Evolutionary conservation across 2,329 filamentous ascomycete genomes (phyloP), one percentile per base, ranked within the genome.

Genomic region (Alternaria infectoria): DNA sequence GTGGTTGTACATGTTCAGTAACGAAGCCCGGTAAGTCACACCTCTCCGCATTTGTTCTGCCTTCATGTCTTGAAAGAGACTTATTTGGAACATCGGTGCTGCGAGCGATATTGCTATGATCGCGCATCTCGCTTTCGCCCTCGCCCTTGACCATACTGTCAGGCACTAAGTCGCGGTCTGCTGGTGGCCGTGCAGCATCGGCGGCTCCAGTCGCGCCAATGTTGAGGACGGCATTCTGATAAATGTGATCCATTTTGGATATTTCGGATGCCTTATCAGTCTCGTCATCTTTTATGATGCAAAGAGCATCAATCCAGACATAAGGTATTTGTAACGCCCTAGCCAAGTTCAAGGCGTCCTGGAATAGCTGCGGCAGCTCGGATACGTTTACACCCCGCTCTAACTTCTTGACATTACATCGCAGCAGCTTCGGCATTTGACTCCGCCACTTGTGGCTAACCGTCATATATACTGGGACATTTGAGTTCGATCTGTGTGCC

Each of bases 81-180:
- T 8, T 3, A 9, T 15, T 36, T 36, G 13, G 0, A 15, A 36
- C 13, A 36, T 15, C 30, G 13, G 13, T 15, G 7, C 13, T 36
- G 13, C 7, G 0, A n/a, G 0, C 13, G 15, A n/a, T 0, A n/a
- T 36, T 36, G 32, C 32, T 36, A 3, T n/a, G 0, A 0, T 5
- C 7, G 32, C 2, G 32, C 15, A n/a, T 9, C 32, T 36, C 32
- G 0, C 0, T n/a, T n/a, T n/a, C n/a, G n/a, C n/a, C n/a, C n/a
- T n/a, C n/a, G n/a, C n/a, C n/a, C n/a, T n/a, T n/a, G n/a, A n/a
- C n/a, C n/a, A n/a, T n/a, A n/a, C n/a, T n/a, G 32, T n/a, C 13
- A 4, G 32, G 4, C 15, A 3, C 1, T 6, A 2, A 36, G 32
- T 9, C 32, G 7, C 32, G 0, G 13, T 36, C 32, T n/a, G 32